A percentile compares a stretch with the other conserved stretches of the same genome.
Conservation (phyloP, 768 basidiomycete species). For the Steccherinum ochraceum region DNA sequence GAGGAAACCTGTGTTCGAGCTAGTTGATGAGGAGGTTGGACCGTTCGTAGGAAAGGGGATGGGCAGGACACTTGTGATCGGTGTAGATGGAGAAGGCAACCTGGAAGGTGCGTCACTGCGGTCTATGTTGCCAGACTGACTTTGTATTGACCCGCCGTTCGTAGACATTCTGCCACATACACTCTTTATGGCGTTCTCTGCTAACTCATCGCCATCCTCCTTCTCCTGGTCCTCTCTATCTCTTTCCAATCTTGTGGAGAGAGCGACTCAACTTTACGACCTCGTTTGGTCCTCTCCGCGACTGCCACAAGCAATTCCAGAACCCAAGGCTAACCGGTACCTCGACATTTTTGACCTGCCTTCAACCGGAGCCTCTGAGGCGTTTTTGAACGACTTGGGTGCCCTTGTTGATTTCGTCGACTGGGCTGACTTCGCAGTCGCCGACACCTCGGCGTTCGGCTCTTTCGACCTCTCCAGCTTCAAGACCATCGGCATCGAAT, state of each 20-base stretch:
- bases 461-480: constrained; percentile 52
- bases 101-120: constrained; percentile 39
- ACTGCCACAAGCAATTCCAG: constrained; percentile 24
- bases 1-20: not conserved
- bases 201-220: constrained; percentile 24
- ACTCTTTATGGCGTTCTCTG: constrained; percentile 42
- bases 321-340: constrained; percentile 18
- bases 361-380: constrained; percentile 28
- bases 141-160: too few species aligned
- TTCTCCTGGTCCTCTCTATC: constrained; percentile 46
- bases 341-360: constrained; percentile 37
- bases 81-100: constrained; percentile 44
- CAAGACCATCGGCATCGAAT: constrained; percentile 38
- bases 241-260: constrained; percentile 40
- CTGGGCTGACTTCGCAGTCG: constrained; percentile 14
- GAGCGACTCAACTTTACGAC: constrained; percentile 50
- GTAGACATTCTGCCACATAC: constrained; percentile 54
- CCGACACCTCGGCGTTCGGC: constrained; percentile 37
- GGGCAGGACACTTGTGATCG: constrained; percentile 46
- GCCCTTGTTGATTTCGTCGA: constrained; percentile 50
- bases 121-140: not conserved
- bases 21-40: constrained; percentile 11
- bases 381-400: constrained; percentile 35
- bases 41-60: constrained; percentile 54
- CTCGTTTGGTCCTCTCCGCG: constrained; percentile 38